Evolutionary conservation across 1,284 basidiomycete genomes (phyloP).

Genomic region (Cutaneotrichosporon sp.): DNA sequence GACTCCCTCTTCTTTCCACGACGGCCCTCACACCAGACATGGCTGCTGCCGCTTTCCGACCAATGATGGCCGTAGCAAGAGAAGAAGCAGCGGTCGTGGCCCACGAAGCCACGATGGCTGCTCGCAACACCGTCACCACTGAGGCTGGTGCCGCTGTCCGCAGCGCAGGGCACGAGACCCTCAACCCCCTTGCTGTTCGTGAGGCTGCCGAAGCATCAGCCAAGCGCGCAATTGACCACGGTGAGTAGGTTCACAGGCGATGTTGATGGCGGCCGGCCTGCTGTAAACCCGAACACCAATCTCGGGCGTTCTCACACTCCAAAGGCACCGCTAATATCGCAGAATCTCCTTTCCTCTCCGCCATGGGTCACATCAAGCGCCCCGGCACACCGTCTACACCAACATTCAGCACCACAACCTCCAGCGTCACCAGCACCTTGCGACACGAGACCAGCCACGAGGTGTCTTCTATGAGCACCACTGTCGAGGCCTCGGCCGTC

Average conservation of each 20-base stretch:
- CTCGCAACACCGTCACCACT: slow-evolving; percentile 22
- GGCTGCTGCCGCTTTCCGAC: slow-evolving; percentile 26
- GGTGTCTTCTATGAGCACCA: slow-evolving; percentile 4
- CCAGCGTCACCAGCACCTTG: slow-evolving; percentile 2
- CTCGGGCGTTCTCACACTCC: no score
- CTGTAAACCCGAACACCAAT: no score
- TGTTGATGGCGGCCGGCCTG: background rate
- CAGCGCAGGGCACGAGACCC: slow-evolving; percentile 18
- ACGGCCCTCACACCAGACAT: slow-evolving; percentile 1
- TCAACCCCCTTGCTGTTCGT: slow-evolving; percentile 35
- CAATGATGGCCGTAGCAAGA: slow-evolving; percentile 36
- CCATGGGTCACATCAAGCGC: slow-evolving; percentile 1
- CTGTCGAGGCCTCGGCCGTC: slow-evolving; percentile 18
- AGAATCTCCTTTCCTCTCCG: slow-evolving; percentile 4
- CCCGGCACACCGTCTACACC: background rate
- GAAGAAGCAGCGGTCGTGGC: slow-evolving; percentile 38
- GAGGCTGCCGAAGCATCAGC: slow-evolving; percentile 34
- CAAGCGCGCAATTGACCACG: slow-evolving; percentile 19
- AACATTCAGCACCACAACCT: slow-evolving; percentile 9
- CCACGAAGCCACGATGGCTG: slow-evolving; percentile 27
- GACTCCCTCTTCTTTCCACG: background rate
- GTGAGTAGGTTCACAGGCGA: background rate
- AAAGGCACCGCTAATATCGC: no score
- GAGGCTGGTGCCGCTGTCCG: slow-evolving; percentile 28
- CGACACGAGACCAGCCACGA: slow-evolving; percentile 9